Evolutionary conservation across 345 rosid species (phyloP).

Genomic region (Erysimum cheiranthoides): DNA sequence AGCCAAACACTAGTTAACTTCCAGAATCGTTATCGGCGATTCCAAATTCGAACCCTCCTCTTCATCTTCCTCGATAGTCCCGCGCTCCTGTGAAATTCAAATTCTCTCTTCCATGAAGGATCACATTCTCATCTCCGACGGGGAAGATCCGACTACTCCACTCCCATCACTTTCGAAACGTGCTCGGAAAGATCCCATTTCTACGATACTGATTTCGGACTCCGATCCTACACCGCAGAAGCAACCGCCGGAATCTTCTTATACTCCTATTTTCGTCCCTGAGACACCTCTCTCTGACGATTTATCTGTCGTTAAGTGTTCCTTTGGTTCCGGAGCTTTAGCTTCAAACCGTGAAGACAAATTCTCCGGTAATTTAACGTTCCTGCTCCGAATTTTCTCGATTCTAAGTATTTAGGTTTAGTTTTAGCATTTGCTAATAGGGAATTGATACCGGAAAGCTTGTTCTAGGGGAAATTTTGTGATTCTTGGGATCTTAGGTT

Average conservation of each 20-base stretch:
- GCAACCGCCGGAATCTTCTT: constrained; percentile 36
- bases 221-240: constrained; percentile 51
- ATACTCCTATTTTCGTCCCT: constrained; percentile 58
- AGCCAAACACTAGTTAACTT: constrained; percentile 23
- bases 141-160: constrained; percentile 43
- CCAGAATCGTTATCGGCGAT: constrained; percentile 5
- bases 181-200: constrained; percentile 27
- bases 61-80: constrained; percentile 32
- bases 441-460: neutral
- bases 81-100: constrained; percentile 38
- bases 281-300: constrained; percentile 69
- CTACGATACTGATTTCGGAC: constrained; percentile 41
- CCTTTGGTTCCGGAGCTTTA: constrained; percentile 37
- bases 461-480: neutral
- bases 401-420: neutral
- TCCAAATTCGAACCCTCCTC: constrained; percentile 17
- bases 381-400: neutral
- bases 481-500: neutral
- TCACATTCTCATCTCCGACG: constrained; percentile 45
- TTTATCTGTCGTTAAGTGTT: constrained; percentile 52
- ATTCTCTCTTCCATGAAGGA: constrained; percentile 40
- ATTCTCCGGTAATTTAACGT: constrained; percentile 50
- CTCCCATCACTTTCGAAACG: constrained; percentile 42
- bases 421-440: neutral
- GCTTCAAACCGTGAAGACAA: constrained; percentile 36